Base-by-base conservation (phyloP, 2,329 filamentous ascomycete species). In the Paraphoma sp. region DNA sequence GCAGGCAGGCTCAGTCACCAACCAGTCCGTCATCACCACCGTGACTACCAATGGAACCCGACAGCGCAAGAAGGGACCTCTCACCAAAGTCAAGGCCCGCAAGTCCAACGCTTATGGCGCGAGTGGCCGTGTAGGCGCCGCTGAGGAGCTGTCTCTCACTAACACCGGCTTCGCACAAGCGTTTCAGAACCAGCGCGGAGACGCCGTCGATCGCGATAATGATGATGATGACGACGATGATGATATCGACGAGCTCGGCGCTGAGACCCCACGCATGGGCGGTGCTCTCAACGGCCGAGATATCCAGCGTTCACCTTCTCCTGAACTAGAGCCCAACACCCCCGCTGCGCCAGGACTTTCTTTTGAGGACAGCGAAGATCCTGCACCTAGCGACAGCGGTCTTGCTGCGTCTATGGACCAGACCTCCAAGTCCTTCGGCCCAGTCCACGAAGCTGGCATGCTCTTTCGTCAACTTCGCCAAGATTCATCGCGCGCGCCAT, bases 101-200 rank as follows among this genome's bases (percentile, higher is more conserved):
- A 62, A 68, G 44, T 77, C 75, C 5, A 70, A 72, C 48, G 73
- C 74, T 1, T 78, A 78, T 53, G 76, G 76, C 38, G 64, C 75
- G 18, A 67, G 65, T 52, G 74, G 73, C 48, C 73, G 72, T 28
- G 62, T 72, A 41, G 64, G 67, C 28, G 62, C 65, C 38, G 71
- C 71, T 12, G 68, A 71, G 40, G 70, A 72, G 41, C 59, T 78
- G 4, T 48, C 61, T 0, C 45, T 70, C 16, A 58, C 69, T 0
- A 57, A 57, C 3, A 68, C 72, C 16, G 73, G 72, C 4, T 76
- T 76, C 23, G 58, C 66, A 6, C 67, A 75, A 48, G 72, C 72
- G 11, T 75, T 76, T 40, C 61, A 69, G 14, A 59, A 54, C 11
- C 68, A 73, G 47, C 67, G 71, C 45, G 66, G 62, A 8, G 61